Conservation (phyloP, 768 basidiomycete genomes). For the Russula earlei region DNA sequence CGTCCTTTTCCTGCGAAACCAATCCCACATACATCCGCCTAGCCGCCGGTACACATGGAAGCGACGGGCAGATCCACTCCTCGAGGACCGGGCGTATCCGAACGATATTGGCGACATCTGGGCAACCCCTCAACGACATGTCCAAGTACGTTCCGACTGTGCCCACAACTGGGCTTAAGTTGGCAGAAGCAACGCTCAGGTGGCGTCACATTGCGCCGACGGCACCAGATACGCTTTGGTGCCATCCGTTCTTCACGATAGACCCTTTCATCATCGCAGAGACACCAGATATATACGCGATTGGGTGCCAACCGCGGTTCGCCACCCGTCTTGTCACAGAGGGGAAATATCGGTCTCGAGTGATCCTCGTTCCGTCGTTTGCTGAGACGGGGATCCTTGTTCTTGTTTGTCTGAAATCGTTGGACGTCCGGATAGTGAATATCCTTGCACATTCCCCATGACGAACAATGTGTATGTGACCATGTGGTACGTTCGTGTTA, state of each 20-base stretch:
- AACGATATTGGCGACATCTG: conserved; percentile 76
- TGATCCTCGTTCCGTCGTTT: conserved; percentile 19
- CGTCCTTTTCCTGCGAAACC: conserved; percentile 68
- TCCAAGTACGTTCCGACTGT: conserved; percentile 81
- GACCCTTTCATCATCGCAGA: conserved; percentile 88
- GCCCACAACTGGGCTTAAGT: conserved; percentile 58
- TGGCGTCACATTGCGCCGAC: conserved; percentile 99
- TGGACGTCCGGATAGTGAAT: conserved; percentile 16
- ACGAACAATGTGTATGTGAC: too few species aligned
- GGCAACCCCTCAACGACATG: conserved; percentile 92
- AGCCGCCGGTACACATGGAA: conserved; percentile 33
- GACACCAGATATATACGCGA: conserved; percentile 83
- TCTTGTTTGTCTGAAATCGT: conserved; percentile 15
- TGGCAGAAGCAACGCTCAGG: conserved; percentile 70
- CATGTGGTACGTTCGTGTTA: too few species aligned
- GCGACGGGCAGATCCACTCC: conserved; percentile 17
- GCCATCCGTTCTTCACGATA: conserved; percentile 79
- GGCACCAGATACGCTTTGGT: conserved; percentile 97
- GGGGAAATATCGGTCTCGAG: conserved; percentile 22
- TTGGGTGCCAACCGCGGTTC: conserved; percentile 87
- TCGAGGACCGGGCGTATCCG: conserved; percentile 25
- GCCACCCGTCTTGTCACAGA: conserved; percentile 56
- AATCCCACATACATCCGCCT: conserved; percentile 85
- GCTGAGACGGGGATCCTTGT: conserved; percentile 18
- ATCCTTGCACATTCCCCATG: background rate